A percentile compares a stretch with the other conserved stretches of the same genome.
phyloP scores from a whole-genome alignment of 768 basidiomycete species.

The Agaricus blazei region DNA sequence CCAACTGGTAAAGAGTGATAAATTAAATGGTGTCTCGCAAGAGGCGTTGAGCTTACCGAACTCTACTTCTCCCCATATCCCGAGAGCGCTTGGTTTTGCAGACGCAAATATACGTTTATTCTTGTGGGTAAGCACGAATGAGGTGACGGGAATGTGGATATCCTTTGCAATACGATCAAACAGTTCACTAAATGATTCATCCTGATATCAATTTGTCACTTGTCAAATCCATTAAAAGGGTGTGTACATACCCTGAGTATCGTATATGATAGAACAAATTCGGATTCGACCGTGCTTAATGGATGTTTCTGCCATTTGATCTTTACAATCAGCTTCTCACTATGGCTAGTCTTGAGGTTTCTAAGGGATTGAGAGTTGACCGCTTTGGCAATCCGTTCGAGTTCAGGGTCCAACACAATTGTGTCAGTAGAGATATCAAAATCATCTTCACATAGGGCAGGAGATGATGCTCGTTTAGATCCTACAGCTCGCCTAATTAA shows the following conservation, averaged over 20 bases:
- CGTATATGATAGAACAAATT: conserved; percentile 44
- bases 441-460: conserved; percentile 32
- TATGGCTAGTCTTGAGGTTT: conserved; percentile 25
- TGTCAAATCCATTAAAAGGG: not conserved
- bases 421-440: conserved; percentile 26
- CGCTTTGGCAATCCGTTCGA: conserved; percentile 47
- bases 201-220: conserved; percentile 30
- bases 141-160: conserved; percentile 41
- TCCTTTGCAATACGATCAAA: conserved; percentile 67
- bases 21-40: not conserved
- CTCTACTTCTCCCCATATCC: conserved; percentile 64
- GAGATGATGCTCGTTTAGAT: conserved; percentile 40
- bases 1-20: conserved; percentile 41
- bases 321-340: conserved; percentile 42
- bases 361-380: conserved; percentile 20
- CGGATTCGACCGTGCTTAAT: conserved; percentile 31
- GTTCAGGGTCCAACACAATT: conserved; percentile 55
- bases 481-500: conserved; percentile 43
- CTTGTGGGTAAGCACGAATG: conserved; percentile 57
- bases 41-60: conserved; percentile 40
- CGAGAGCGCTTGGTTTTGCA: conserved; percentile 59
- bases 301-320: conserved; percentile 71
- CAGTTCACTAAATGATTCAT: conserved; percentile 56
- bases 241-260: conserved; percentile 49
- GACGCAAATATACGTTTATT: conserved; percentile 65